Base-by-base conservation (phyloP, 371 early-diverging fungal genomes). In the Circinella umbellata region DNA sequence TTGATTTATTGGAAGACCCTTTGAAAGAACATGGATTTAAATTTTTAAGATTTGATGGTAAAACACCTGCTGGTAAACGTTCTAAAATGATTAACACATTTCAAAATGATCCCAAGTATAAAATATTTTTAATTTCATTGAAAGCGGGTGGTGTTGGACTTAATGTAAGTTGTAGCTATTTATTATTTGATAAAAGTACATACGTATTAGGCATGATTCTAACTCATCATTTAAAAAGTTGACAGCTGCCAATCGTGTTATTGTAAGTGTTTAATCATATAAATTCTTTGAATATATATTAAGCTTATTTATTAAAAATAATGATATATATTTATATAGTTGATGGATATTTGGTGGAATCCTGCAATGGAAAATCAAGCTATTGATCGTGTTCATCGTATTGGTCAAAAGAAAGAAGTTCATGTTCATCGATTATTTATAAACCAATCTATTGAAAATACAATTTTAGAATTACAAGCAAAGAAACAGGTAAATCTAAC, bases 291-390 rank as follows among this genome's bases (percentile, higher is more conserved):
- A 17, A n/a, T 51, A n/a, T 51, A 51, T 51, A 17, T 15, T 1
- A 51, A n/a, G 3, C 1, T 13, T 13, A 13, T 51, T 51, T n/a
- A 15, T 8, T 51, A 51, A 8, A 5, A 5, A 51, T 1, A 13
- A 27, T 57, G 18, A 4, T 18, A 27, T 1, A 3, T 47, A 18
- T 15, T 2, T 34, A 13, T 4, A 20, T 77, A 79, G 60, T 38
- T 86, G 7, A 63, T 88, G 68, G 91, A 93, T 72, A 77, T 87
- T 37, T 92, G 92, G 90, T 92, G 90, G 89, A 91, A 91, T 71
- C 85, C 78, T 14, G 83, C 81, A 2, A 75, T 88, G 6, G 89
- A 90, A 65, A 80, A 85, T 46, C 91, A 91, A 73, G 92, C 87
- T 10, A 80, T 84, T 20, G 85, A 82, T 63, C 87, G 87, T 46